Evolutionary conservation across 352 stramenopile genomes (phyloP).

Genomic region (Halophytophthora batemanensis): DNA sequence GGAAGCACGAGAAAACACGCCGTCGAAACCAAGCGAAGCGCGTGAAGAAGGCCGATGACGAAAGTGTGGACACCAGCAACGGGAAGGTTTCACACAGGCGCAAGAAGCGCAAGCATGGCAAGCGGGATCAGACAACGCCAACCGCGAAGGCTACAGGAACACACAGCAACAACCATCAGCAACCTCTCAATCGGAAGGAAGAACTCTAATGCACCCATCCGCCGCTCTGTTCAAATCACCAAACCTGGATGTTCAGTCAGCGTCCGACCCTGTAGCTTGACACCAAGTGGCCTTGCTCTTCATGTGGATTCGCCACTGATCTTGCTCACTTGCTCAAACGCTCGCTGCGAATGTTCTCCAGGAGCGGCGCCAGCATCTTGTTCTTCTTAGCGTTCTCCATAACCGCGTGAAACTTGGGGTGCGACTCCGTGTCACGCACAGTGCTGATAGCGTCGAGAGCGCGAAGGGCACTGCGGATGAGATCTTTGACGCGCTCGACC

Average conservation of each 20-base stretch:
- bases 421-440: constrained; percentile 68
- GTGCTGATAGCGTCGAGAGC: constrained; percentile 73
- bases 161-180: too few species aligned
- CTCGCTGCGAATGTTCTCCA: constrained; percentile 70
- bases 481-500: constrained; percentile 94
- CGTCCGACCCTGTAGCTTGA: too few species aligned
- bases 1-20: constrained; percentile 2
- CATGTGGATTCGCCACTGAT: neutral
- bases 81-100: too few species aligned
- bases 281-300: too few species aligned
- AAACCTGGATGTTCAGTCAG: too few species aligned
- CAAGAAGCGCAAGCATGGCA: too few species aligned
- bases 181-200: too few species aligned
- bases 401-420: constrained; percentile 67
- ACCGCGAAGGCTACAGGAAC: too few species aligned
- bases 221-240: too few species aligned
- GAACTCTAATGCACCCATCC: too few species aligned
- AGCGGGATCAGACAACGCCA: too few species aligned
- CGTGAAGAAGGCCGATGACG: neutral
- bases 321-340: constrained; percentile 26
- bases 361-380: constrained; percentile 48
- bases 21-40: constrained; percentile 2
- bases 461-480: constrained; percentile 94
- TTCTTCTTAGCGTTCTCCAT: constrained; percentile 70
- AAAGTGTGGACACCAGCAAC: too few species aligned